phyloP scores from a whole-genome alignment of 768 basidiomycete species.

The Porphyrellus cyaneotinctus region DNA sequence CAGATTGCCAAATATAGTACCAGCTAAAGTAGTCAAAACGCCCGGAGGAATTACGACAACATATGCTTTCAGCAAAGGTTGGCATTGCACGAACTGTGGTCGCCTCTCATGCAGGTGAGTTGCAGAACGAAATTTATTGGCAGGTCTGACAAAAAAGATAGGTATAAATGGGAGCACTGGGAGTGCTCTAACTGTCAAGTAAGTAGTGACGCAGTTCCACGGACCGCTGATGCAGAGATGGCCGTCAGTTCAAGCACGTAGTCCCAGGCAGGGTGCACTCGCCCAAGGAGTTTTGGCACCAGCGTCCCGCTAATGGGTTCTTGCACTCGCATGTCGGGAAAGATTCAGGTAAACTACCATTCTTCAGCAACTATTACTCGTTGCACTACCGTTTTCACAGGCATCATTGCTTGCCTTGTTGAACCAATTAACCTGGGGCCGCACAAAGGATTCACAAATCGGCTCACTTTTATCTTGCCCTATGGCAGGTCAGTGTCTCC shows the following conservation, averaged over 20 bases:
- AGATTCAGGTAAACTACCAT: slow-evolving; percentile 23
- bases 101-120: slow-evolving; percentile 68
- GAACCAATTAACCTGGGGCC: slow-evolving; percentile 20
- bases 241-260: slow-evolving; percentile 12
- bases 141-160: slow-evolving; percentile 25
- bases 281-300: slow-evolving; percentile 39
- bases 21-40: slow-evolving; percentile 30
- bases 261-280: slow-evolving; percentile 22
- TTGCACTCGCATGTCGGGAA: slow-evolving; percentile 29
- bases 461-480: slow-evolving; percentile 51
- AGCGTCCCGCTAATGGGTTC: slow-evolving; percentile 23
- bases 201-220: slow-evolving; percentile 6
- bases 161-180: slow-evolving; percentile 73
- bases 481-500: slow-evolving; percentile 35
- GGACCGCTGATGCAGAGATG: not conserved
- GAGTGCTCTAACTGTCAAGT: slow-evolving; percentile 64
- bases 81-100: slow-evolving; percentile 67
- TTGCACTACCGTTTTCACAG: slow-evolving; percentile 9
- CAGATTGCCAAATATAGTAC: slow-evolving; percentile 38
- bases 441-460: slow-evolving; percentile 23
- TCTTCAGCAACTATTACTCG: not conserved
- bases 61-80: slow-evolving; percentile 58
- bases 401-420: slow-evolving; percentile 13
- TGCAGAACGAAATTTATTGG: not conserved
- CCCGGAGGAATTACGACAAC: slow-evolving; percentile 43